Base-by-base conservation (phyloP, 768 basidiomycete genomes). In the Phlebiopsis gigantea region DNA sequence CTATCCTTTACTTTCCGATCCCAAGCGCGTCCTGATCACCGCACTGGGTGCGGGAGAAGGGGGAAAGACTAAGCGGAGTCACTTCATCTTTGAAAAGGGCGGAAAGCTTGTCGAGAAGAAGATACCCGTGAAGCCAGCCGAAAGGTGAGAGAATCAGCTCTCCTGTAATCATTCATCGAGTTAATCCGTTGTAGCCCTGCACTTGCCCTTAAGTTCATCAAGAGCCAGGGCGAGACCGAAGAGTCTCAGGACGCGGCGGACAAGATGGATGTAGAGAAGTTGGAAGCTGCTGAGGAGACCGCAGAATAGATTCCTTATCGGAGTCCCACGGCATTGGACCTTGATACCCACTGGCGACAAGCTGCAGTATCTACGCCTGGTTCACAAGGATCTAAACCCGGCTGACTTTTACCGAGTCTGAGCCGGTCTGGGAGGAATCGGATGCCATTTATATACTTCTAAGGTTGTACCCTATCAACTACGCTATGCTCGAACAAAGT, bases 11-110 rank as follows among this genome's bases (percentile, higher is more conserved):
- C 78, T 98, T 28, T 96, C 91, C 5, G 95, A 98, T 69, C 91
- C 87, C n/a, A 83, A 93, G 68, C 82, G 86, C 46, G 68, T 77
- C 22, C 77, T 98, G 28, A 90, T 98, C 62, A 78, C 79, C 30
- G 88, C 84, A 2, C 78, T 98, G 25, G 95, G 94, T 15, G 91
- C 91, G 14, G 85, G 79, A 0, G 82, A 81, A 31, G 85, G 85
- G 8, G 89, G 86, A 31, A 90, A 83, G 75, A 92, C 91, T 52
- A 91, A 90, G 73, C 83, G 95, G 14, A 93, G 90, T 61, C 93
- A 96, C 70, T 97, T 96, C 71, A 82, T 98, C 63, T 96, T 98
- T 63, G 90, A 84, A 62, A 89, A 90, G 69, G 93, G 92, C 5
- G 95, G 94, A 1, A 91, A 91, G 69, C 76, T 98, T 43, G 72